phyloP scores from a whole-genome alignment of 768 basidiomycete species.

The Tulasnella sp. region DNA sequence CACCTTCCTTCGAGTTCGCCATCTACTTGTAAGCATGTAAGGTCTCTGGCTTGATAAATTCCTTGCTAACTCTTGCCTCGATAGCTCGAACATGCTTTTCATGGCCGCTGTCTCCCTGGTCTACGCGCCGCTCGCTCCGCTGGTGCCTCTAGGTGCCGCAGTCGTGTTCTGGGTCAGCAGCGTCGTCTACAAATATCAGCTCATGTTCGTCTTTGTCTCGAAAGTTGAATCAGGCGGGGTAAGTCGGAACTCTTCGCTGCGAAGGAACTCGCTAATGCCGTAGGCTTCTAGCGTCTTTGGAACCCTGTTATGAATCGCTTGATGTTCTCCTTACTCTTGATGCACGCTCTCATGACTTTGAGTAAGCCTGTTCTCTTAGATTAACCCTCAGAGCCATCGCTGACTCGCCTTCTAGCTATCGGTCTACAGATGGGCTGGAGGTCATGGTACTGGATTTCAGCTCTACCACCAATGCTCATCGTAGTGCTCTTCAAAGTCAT shows the following conservation, averaged over 20 bases:
- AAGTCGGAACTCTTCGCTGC: conserved; percentile 31
- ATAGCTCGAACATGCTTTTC: conserved; percentile 60
- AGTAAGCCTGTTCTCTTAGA: conserved; percentile 49
- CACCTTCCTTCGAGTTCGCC: conserved; percentile 80
- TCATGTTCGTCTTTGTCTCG: conserved; percentile 89
- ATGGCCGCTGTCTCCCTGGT: conserved; percentile 91
- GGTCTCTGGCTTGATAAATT: not conserved
- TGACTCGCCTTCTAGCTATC: conserved; percentile 48
- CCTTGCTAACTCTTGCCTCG: not conserved
- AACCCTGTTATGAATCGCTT: conserved; percentile 90
- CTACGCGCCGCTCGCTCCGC: conserved; percentile 89
- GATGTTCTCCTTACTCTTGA: conserved; percentile 65
- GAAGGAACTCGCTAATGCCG: not conserved
- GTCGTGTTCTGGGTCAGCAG: conserved; percentile 67
- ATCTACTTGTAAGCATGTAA: conserved; percentile 61
- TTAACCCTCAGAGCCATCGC: not conserved
- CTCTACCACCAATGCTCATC: conserved; percentile 79
- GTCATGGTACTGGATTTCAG: conserved; percentile 70
- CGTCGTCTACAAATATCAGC: conserved; percentile 75
- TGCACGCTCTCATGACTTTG: conserved; percentile 80
- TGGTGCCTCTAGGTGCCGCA: conserved; percentile 75
- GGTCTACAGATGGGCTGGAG: conserved; percentile 68
- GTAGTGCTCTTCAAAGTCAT: conserved; percentile 79
- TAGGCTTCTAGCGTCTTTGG: conserved; percentile 64
- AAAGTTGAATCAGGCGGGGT: conserved; percentile 92